Conservation (phyloP, 495 filamentous ascomycete species). For the Glarea lozoyensis region DNA sequence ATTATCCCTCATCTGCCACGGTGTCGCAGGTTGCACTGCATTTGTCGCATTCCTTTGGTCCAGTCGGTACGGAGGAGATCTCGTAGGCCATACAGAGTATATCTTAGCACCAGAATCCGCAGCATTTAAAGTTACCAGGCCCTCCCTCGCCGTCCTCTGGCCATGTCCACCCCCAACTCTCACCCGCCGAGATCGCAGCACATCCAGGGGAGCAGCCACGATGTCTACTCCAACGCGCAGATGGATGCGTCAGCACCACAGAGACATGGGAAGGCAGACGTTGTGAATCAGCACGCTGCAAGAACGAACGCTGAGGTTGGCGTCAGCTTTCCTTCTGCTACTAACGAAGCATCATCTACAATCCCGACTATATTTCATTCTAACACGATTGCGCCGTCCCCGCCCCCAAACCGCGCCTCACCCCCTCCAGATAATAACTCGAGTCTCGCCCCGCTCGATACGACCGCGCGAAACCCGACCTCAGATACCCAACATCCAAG, state of each 20-base stretch:
- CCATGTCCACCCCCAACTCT: slow-evolving; percentile 15
- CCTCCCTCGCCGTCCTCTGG: slow-evolving; percentile 9
- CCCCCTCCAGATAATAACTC: background rate
- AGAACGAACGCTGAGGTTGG: slow-evolving; percentile 7
- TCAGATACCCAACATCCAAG: slow-evolving; percentile 9
- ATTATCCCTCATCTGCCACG: too few relatives aligned
- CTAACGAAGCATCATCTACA: too few relatives aligned
- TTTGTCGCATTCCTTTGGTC: too few relatives aligned
- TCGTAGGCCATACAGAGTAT: background rate
- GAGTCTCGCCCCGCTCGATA: slow-evolving; percentile 7
- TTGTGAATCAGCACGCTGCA: slow-evolving; percentile 9
- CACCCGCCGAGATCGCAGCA: slow-evolving; percentile 8
- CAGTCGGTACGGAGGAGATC: slow-evolving; percentile 6
- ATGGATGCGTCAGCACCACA: slow-evolving; percentile 1
- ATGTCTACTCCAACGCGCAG: background rate
- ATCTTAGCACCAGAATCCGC: background rate
- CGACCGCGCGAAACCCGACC: slow-evolving; percentile 5
- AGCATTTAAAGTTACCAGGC: background rate
- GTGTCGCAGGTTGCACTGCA: too few relatives aligned
- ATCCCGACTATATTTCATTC: slow-evolving; percentile 13
- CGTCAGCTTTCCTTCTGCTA: slow-evolving; percentile 5
- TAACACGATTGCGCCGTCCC: slow-evolving; percentile 18
- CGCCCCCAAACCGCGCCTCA: slow-evolving; percentile 7
- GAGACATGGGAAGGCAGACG: slow-evolving; percentile 1
- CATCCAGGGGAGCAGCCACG: background rate